Evolutionary conservation across 2,329 filamentous ascomycete species (phyloP), one percentile per base, ranked within the genome.

Genomic region (Hymenoscyphus fraxineus): DNA sequence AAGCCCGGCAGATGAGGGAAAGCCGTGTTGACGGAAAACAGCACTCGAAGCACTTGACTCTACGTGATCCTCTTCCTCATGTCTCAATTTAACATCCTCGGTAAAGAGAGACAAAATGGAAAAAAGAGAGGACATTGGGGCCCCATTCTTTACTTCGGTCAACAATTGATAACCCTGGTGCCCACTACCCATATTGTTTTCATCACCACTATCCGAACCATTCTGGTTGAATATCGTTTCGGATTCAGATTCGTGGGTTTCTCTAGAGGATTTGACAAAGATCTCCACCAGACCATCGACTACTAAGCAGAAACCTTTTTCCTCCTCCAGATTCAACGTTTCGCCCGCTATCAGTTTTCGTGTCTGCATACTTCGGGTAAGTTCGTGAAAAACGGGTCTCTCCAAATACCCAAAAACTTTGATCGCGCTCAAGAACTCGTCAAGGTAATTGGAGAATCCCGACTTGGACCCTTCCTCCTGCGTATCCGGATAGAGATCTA

Each of bases 371-470:
- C 93, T 97, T 65, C 95, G 84, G 0, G 95, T 99, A 71, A 99
- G 85, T 78, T 99, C 95, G 74, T 99, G 96, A 74, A 99, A 99
- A 54, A 99, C 95, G 0, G 95, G 93, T 32, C 95, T 87, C 76
- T 99, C 95, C 55, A 99, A 81, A 74, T 98, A 99, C 9, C 95
- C 95, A 78, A 99, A 99, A 64, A 99, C 95, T 78, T 98, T 99
- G 80, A 99, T 99, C 38, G 96, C 95, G 75, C 93, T 98, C 27
- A 99, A 81, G 72, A 99, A 99, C 76, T 99, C 96, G 77, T 99
- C 95, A 32, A 99, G 83, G 72, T 99, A 99, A 75, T 93, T 99
- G n/a, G 92, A 88, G 56, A 99, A 81, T 0, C 94, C 95, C 0
- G 93, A 88, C 77, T 99, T 99, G 38, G 88, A 88, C 67, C 93